Base-by-base conservation (phyloP, 805 yeast genomes). In the Wickerhamiella shivajii region DNA sequence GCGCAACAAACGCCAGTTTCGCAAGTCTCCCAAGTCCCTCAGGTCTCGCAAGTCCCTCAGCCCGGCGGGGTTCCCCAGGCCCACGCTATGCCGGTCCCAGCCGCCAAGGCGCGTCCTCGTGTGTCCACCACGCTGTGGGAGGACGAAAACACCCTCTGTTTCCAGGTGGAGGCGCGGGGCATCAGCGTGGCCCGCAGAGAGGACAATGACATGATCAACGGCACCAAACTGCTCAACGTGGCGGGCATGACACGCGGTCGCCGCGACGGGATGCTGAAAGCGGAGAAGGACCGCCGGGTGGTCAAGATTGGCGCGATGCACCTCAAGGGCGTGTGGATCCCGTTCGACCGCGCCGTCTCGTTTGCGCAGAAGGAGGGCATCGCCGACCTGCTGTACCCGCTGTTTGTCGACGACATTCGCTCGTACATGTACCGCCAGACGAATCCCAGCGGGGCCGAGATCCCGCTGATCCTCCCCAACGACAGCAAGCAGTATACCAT, bases 301-400 rank as follows among this genome's bases (percentile, higher is more conserved):
- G 87, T 80, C 29, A 80, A 80, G 55, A 74, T 77, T 41, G 93
- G 93, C 4, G 72, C 84, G 9, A 80, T 80, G 87, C 83, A 78
- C 52, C 61, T 80, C 47, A 80, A 80, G 56, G 93, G 93, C 21
- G 93, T 80, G 26, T 80, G 93, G 93, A 78, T 80, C 39, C 92
- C 93, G 2, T 77, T 77, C 48, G 90, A 78, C 41, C 63, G 90
- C 29, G 93, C 93, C 1, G 60, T 71, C 24, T 76, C 78, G 19
- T 74, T 79, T 71, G 92, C 92, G 8, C 75, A 74, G 46, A 61
- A 77, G 35, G 92, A 80, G 49, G 75, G 77, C 20, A 77, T 77
- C 38, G 73, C 68, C n/a, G 83, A 74, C 44, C 49, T 65, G 18
- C 60, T 77, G 36, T 75, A 70, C 48, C 84, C 84, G 3, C 60